Conservation (phyloP, 2,329 filamentous ascomycete genomes). For the Fusarium mexicanum region DNA sequence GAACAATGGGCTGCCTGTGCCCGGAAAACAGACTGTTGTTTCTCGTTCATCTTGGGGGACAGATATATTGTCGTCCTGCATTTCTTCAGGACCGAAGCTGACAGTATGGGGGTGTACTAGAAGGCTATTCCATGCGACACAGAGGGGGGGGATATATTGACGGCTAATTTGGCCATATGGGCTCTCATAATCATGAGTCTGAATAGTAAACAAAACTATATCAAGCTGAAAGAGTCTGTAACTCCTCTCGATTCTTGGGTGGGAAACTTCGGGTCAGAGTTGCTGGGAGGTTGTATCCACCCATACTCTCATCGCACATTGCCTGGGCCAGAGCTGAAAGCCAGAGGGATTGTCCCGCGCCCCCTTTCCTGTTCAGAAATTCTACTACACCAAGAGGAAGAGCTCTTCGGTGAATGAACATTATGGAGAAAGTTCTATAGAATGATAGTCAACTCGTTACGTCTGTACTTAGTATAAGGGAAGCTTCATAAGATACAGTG, state of each 20-base stretch:
- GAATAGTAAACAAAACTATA: accelerated
- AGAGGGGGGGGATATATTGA: not conserved
- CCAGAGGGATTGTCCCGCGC: not conserved
- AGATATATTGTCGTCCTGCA: not conserved
- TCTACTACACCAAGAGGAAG: not conserved
- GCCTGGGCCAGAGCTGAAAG: not conserved
- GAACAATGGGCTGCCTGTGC: not conserved
- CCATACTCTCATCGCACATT: not conserved
- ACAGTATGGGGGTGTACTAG: not conserved
- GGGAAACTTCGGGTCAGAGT: not conserved
- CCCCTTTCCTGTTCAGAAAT: not conserved
- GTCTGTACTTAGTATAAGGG: not conserved
- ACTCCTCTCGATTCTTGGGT: not conserved
- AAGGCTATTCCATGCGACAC: not conserved
- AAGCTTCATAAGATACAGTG: not conserved
- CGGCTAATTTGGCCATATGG: not conserved
- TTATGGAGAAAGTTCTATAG: not conserved
- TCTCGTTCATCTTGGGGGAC: not conserved
- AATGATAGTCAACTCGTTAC: not conserved
- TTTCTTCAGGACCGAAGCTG: not conserved
- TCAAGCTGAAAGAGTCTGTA: not conserved
- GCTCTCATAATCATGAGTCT: not conserved
- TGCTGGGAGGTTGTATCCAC: not conserved
- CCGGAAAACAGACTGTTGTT: not conserved
- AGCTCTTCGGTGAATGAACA: not conserved